A percentile compares a stretch with the other conserved stretches of the same genome.
Conservation (phyloP, 371 early-diverging fungal species). For the Mucor racemosus region DNA sequence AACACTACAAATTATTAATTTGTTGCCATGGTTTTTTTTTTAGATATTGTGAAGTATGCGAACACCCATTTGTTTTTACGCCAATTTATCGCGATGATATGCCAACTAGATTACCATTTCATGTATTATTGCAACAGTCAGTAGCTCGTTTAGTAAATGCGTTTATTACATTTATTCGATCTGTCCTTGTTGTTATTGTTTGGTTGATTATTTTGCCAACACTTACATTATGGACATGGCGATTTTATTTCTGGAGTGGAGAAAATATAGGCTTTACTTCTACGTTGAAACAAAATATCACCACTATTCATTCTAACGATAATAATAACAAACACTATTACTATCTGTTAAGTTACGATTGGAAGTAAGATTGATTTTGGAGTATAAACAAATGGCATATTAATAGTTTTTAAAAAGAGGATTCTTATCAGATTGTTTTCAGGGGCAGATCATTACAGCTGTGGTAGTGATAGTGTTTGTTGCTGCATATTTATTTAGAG, state of each 20-base stretch:
- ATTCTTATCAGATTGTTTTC: constrained; percentile 78
- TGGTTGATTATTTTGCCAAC: constrained; percentile 86
- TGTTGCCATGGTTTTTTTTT: neutral
- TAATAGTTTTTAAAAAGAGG: constrained; percentile 33
- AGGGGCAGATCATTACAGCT: constrained; percentile 81
- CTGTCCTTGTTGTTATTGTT: constrained; percentile 62
- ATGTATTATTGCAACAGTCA: constrained; percentile 58
- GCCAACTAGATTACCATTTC: constrained; percentile 65
- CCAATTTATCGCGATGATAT: constrained; percentile 76
- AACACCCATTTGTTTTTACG: constrained; percentile 76
- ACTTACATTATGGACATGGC: constrained; percentile 79
- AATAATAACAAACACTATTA: neutral
- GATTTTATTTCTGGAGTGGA: constrained; percentile 79
- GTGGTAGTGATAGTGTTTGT: constrained; percentile 76
- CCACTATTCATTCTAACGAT: neutral
- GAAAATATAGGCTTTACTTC: constrained; percentile 34
- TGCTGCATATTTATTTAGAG: constrained; percentile 75
- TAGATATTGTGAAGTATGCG: constrained; percentile 87
- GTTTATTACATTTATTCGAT: constrained; percentile 33
- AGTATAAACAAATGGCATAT: neutral
- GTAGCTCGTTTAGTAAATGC: constrained; percentile 38
- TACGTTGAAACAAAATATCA: neutral
- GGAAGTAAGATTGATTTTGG: constrained; percentile 11
- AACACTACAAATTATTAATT: no score
- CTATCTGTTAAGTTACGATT: neutral